Conservation (phyloP, 441 rosid species). For the Melastoma candidum region DNA sequence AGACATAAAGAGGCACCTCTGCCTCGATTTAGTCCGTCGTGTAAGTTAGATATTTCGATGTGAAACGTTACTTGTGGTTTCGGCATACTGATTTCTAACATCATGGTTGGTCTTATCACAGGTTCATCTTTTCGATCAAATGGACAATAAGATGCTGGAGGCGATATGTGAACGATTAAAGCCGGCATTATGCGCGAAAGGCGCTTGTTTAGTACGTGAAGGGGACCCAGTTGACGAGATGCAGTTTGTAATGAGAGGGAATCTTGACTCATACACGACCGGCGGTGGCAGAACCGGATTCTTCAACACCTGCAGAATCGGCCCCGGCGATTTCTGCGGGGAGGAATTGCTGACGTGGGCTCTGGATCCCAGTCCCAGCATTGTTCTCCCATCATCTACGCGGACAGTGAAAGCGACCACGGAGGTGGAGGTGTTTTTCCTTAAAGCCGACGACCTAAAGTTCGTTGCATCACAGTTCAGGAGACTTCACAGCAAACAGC, state of each 20-base stretch:
- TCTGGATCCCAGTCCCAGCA: slow-evolving; percentile 50
- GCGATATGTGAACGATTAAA: slow-evolving; percentile 61
- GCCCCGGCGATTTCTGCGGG: slow-evolving; percentile 65
- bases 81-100: no score
- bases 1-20: slow-evolving; percentile 83
- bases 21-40: slow-evolving; percentile 75
- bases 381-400: slow-evolving; percentile 53
- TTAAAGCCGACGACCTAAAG: slow-evolving; percentile 49
- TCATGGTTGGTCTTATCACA: slow-evolving; percentile 7
- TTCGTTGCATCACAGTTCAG: slow-evolving; percentile 61
- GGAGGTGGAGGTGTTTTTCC: slow-evolving; percentile 64
- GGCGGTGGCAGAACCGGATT: slow-evolving; percentile 63
- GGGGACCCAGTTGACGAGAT: slow-evolving; percentile 63
- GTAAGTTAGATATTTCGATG: slow-evolving; percentile 27
- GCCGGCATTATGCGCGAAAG: slow-evolving; percentile 48
- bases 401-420: slow-evolving; percentile 52
- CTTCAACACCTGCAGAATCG: slow-evolving; percentile 51
- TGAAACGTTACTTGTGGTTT: no score
- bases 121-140: slow-evolving; percentile 64
- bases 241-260: slow-evolving; percentile 61
- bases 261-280: slow-evolving; percentile 60
- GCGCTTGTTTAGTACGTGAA: slow-evolving; percentile 50
- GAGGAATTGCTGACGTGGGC: slow-evolving; percentile 73
- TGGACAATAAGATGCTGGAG: slow-evolving; percentile 64
- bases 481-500: slow-evolving; percentile 52